A percentile compares a stretch with the other conserved stretches of the same genome.
Conservation (phyloP, 257 asterid genomes). For the Solanum bulbocastanum region DNA sequence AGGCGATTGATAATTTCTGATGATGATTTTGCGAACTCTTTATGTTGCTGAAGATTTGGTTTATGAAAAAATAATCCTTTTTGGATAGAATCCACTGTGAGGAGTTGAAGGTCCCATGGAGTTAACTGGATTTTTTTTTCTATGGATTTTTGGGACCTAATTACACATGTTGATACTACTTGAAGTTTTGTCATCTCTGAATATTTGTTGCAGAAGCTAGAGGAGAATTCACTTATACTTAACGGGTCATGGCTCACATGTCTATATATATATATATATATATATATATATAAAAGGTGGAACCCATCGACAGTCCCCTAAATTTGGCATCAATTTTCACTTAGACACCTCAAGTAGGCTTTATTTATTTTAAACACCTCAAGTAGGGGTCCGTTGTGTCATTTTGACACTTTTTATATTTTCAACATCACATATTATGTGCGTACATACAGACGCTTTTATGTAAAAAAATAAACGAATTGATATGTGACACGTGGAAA, state of each 20-base stretch:
- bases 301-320: too few species aligned
- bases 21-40: background rate
- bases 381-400: too few species aligned
- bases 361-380: too few species aligned
- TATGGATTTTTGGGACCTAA: background rate
- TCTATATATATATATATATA: too few species aligned
- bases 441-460: too few species aligned
- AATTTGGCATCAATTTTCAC: too few species aligned
- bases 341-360: too few species aligned
- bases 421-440: too few species aligned
- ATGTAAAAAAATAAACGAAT: too few species aligned
- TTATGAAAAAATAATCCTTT: conserved; percentile 25
- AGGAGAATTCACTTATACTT: background rate
- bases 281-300: too few species aligned
- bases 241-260: background rate
- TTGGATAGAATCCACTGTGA: conserved; percentile 20
- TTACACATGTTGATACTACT: conserved; percentile 6
- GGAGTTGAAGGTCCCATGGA: conserved; percentile 28
- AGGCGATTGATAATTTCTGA: conserved; percentile 12
- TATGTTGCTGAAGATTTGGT: conserved; percentile 7
- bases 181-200: conserved; percentile 5
- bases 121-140: background rate
- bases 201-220: background rate
- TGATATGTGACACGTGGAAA: too few species aligned
- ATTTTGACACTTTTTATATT: too few species aligned